Evolutionary conservation across 2,329 filamentous ascomycete species (phyloP), one percentile per base, ranked within the genome.

Genomic region (Ascochyta lentis): DNA sequence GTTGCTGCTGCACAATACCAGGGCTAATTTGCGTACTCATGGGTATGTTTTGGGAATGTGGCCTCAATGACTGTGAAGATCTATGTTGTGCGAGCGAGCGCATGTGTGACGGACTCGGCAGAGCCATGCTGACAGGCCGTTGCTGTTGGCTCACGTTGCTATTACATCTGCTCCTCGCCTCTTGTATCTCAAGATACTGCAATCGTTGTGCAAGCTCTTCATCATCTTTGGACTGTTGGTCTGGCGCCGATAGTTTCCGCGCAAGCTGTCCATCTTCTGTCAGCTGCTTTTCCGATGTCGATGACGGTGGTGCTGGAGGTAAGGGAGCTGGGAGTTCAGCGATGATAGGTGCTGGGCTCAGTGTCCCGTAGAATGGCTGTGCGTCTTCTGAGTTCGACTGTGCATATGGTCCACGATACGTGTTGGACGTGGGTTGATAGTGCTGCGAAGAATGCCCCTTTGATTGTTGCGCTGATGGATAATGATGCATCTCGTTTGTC

Each of bases 201-300:
- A 74, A 52, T 41, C 60, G 67, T 27, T 60, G 66, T 19, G 71
- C 71, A 8, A 74, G 60, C 23, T 64, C 46, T 46, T 72, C 67
- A 53, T 74, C 71, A 37, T 71, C 63, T 22, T 50, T 68, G 19
- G 70, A 35, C 26, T 74, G 70, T 43, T 68, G 35, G 12, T 72
- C 66, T 31, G 72, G 53, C 12, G 66, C 59, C 24, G 65, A 64
- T 13, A 74, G 49, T 38, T 62, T 69, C 23, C 65, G 67, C 19
- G 71, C 71, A 19, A 73, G 59, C 24, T 65, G 49, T 54, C 70
- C 67, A 54, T 74, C 71, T 34, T 72, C 64, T 22, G 54, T 70
- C 24, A 73, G 38, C 29, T 74, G 70, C 45, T 68, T 57, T n/a
- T 61, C 49, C 3, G 70, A 38, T 12, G 70, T 72, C 13, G 62